Evolutionary conservation across 192 early-diverging fungal genomes (phyloP).

Genomic region (Rhizoclosmatium sp.): DNA sequence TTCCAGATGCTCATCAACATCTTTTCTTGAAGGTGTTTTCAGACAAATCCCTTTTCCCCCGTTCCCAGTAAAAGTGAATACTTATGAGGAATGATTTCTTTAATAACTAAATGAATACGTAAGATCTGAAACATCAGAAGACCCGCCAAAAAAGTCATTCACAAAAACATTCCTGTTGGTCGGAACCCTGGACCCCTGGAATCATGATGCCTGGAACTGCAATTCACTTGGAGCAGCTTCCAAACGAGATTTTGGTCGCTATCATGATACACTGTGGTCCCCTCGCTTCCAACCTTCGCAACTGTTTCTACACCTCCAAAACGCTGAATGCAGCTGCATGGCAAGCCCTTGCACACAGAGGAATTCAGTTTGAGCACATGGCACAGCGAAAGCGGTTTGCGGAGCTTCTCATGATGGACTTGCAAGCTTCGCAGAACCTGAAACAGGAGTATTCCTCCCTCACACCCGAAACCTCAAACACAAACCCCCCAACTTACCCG

Average conservation of each 20-base stretch:
- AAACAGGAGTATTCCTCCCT: not conserved
- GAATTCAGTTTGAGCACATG: conserved; percentile 2
- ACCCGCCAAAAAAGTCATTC: too few relatives aligned
- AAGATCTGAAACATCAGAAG: too few relatives aligned
- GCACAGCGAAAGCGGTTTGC: not conserved
- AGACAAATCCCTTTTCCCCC: too few relatives aligned
- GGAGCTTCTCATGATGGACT: not conserved
- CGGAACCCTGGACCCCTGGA: too few relatives aligned
- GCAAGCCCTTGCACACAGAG: not conserved
- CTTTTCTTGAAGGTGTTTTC: too few relatives aligned
- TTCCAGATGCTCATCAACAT: too few relatives aligned
- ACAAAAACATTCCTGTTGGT: too few relatives aligned
- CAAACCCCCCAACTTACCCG: not conserved
- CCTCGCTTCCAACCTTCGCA: not conserved
- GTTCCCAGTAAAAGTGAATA: too few relatives aligned
- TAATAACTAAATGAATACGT: too few relatives aligned
- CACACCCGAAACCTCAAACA: not conserved
- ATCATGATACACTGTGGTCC: not conserved
- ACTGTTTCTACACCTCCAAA: not conserved
- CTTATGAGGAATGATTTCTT: too few relatives aligned
- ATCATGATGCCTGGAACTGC: not conserved
- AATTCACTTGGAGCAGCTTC: not conserved
- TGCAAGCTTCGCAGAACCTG: not conserved
- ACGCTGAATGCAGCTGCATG: not conserved
- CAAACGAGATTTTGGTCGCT: not conserved